Conservation (phyloP, 2,329 filamentous ascomycete genomes). For the Monilinia fructigena region DNA sequence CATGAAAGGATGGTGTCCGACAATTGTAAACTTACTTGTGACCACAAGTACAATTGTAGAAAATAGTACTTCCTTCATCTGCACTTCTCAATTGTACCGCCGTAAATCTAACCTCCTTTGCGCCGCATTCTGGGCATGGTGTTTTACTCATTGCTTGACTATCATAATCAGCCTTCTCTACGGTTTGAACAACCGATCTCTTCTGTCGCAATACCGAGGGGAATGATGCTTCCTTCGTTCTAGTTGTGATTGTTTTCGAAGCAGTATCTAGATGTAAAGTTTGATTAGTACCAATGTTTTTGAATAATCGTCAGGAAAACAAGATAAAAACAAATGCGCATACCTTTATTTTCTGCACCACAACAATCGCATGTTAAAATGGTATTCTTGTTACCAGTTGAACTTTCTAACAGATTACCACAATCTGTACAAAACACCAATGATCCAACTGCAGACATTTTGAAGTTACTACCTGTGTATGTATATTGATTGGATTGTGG, state of each 20-base stretch:
- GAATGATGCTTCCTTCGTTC: conserved; percentile 86
- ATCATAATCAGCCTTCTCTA: conserved; percentile 74
- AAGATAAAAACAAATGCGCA: conserved; percentile 24
- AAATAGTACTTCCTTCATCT: conserved; percentile 91
- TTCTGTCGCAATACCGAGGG: conserved; percentile 87
- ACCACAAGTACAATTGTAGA: conserved; percentile 85
- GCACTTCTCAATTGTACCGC: conserved; percentile 85
- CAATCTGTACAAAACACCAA: conserved; percentile 92
- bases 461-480: conserved; percentile 27
- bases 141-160: conserved; percentile 68
- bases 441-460: conserved; percentile 86
- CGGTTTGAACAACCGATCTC: conserved; percentile 77
- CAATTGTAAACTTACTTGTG: conserved; percentile 61
- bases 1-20: neutral
- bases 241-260: conserved; percentile 73
- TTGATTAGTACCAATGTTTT: conserved; percentile 19
- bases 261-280: conserved; percentile 55
- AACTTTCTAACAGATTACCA: conserved; percentile 82
- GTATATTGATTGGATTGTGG: neutral
- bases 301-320: neutral
- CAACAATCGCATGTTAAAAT: conserved; percentile 82
- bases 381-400: conserved; percentile 72
- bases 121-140: conserved; percentile 77
- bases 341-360: conserved; percentile 80
- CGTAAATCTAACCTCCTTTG: conserved; percentile 79